Conservation (phyloP, 345 rosid genomes). For the Syzygium aromaticum region DNA sequence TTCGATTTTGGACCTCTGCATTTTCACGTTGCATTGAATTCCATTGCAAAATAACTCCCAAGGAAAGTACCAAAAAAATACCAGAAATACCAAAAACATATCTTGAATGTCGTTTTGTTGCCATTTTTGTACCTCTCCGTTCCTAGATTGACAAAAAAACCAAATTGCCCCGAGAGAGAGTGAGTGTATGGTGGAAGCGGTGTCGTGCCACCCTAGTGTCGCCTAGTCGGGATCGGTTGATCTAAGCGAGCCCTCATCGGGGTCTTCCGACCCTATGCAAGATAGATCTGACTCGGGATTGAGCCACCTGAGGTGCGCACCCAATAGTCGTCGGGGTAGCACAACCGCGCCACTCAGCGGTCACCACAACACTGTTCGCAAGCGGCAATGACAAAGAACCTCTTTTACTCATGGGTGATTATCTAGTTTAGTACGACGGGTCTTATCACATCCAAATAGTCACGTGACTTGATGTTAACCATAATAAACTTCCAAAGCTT, state of each 20-base stretch:
- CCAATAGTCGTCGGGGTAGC: background rate
- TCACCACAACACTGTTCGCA: background rate
- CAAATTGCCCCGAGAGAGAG: background rate
- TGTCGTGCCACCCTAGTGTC: too few relatives aligned
- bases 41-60: background rate
- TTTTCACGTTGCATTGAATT: background rate
- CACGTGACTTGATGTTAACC: too few relatives aligned
- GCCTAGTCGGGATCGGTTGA: too few relatives aligned
- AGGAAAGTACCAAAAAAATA: background rate
- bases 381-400: too few relatives aligned
- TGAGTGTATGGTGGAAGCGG: too few relatives aligned
- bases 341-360: fast-evolving
- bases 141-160: background rate
- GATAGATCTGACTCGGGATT: background rate
- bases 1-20: background rate
- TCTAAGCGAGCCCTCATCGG: too few relatives aligned
- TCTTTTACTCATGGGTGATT: too few relatives aligned
- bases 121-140: background rate
- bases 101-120: background rate
- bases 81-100: background rate
- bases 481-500: too few relatives aligned
- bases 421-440: too few relatives aligned
- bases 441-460: too few relatives aligned
- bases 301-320: background rate
- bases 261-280: too few relatives aligned